Evolutionary conservation across 139 green algal genomes (phyloP).

Genomic region (Closterium sp.): DNA sequence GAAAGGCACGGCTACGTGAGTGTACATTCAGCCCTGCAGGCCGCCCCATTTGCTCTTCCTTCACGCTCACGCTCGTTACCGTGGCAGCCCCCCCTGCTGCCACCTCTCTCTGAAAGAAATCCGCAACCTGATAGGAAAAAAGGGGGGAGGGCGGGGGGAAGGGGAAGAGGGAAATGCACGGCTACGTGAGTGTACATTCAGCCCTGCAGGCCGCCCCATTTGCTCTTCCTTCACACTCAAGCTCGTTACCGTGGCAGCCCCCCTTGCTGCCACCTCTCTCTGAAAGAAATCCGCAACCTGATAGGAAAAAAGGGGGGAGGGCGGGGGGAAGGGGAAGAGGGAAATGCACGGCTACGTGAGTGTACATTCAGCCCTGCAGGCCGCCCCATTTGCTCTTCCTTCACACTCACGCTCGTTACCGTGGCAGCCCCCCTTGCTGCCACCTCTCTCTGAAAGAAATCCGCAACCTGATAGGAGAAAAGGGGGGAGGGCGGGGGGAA

Average conservation of each 20-base stretch:
- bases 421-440: conserved; percentile 48
- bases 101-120: conserved; percentile 11
- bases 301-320: conserved; percentile 57
- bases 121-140: conserved; percentile 56
- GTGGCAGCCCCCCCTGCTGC: conserved; percentile 45
- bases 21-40: conserved; percentile 86
- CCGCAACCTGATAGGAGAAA: conserved; percentile 9
- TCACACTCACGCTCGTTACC: conserved; percentile 55
- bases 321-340: neutral
- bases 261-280: conserved; percentile 19
- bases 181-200: conserved; percentile 94
- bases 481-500: neutral
- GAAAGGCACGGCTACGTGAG: conserved; percentile 81
- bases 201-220: conserved; percentile 68
- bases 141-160: neutral
- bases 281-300: conserved; percentile 25
- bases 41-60: conserved; percentile 57
- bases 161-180: conserved; percentile 9
- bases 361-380: conserved; percentile 86
- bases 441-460: conserved; percentile 22
- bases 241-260: conserved; percentile 52
- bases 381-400: conserved; percentile 57
- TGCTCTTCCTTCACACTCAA: conserved; percentile 58
- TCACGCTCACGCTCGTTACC: conserved; percentile 56
- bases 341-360: conserved; percentile 77